Evolutionary conservation across 306 rosid genomes (phyloP), one percentile per base, ranked within the genome.

Genomic region (Lathyrus tuberosus): DNA sequence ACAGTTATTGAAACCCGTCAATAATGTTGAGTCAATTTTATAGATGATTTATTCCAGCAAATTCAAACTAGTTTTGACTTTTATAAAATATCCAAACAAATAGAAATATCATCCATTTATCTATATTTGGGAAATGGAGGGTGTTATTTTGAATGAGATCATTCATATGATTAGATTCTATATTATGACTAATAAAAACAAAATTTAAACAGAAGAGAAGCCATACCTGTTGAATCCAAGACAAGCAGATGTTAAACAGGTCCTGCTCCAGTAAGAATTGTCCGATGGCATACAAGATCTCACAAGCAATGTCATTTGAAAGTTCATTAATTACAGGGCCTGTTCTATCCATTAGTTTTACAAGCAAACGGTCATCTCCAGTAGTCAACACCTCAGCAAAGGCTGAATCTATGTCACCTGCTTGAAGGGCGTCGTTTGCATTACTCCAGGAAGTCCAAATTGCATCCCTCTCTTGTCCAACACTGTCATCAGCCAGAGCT

Each of bases 211-310:
- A 44, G 28, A 26, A 20, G 65, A 46, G 30, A 67, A 13, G 64
- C 3, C 69, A 75, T 85, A 94, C 98, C 98, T 91, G 96, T 69
- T 91, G 96, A 85, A 84, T 84, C 99, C 99, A 94, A 81, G 87
- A 86, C 79, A 94, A 79, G 76, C 97, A 94, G 62, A 91, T 58
- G 62, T 87, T 96, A 75, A 83, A 87, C 83, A 94, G 77, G 81
- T 86, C 87, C 82, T 83, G 92, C 67, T 91, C 98, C 15, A 78
- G 61, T 52, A 94, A 71, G 79, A 88, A 91, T 63, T 88, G 97
- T 65, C 82, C 89, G 69, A 94, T 79, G 17, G 95, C 95, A 71
- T 84, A 78, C 80, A 88, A 69, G 47, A 86, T 74, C 82, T 94
- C 98, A 62, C 83, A 76, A 16, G 88, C 96, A 44, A 84, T 70